Base-by-base conservation (phyloP, 1,139 yeast species). In the Kluyveromyces sp. region DNA sequence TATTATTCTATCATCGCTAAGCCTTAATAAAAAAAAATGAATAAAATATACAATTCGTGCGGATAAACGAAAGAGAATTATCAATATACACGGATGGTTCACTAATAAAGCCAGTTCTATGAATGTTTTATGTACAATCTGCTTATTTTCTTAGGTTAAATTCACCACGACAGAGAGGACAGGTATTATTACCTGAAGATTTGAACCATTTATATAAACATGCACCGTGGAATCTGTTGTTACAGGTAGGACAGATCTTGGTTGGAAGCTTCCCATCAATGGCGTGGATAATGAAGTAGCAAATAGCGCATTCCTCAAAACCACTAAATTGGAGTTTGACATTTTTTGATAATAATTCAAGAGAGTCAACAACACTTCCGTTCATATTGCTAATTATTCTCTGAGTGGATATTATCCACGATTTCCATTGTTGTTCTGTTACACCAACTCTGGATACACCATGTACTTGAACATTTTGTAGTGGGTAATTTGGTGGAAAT, bases 151-250 rank as follows among this genome's bases (percentile, higher is more conserved):
- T 64, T 54, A 82, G 81, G 48, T 78, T 78, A 59, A 86, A 84
- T 36, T 82, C 78, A 15, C 88, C 71, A 63, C 98, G 82, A 68
- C 99, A 92, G 59, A 92, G 72, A 38, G 99, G 98, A 71, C 99
- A 92, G 1, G 95, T 83, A 55, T 88, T 83, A 48, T 86, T 77
- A 40, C 94, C 94, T 21, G 96, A 87, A 57, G 95, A 88, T 71
- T 88, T 87, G 68, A 92, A 92, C 99, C 99, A 92, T 64, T 90
- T 86, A 72, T 88, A 90, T 48, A 92, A 73, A 73, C 99, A 92
- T 7, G 94, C 96, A n/a, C 96, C 83, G 64, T 92, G 99, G 73
- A 90, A 92, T 65, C 84, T 87, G 70, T 94, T 90, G 59, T 80
- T 80, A 73, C 99, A 92, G 0, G 96, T 89, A 10, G 83, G 73